A percentile compares a stretch with the other conserved stretches of the same genome.
These are phyloP conservation scores for Stevia rebaudiana DNA, from an alignment of 140 eudicot species.

Conservation along the genomic window DNA sequence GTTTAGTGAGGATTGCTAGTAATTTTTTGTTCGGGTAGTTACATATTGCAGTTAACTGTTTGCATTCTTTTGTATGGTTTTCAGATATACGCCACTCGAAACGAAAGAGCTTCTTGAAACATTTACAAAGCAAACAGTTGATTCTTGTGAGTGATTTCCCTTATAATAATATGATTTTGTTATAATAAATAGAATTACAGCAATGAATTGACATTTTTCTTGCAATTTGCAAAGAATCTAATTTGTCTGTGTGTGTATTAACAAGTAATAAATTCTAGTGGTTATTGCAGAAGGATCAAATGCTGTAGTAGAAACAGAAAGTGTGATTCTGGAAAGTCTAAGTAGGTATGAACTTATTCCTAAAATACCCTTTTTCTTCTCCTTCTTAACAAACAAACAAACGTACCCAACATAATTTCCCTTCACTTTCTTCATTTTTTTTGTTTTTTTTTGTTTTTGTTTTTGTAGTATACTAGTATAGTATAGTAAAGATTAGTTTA, in stretches of 20 bases:
- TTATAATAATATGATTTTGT: neutral
- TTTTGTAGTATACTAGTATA: too few species aligned
- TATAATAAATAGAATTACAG: neutral
- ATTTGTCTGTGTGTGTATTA: conserved; percentile 28
- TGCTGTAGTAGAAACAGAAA: conserved; percentile 66
- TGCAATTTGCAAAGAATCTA: neutral
- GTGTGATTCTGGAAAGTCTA: conserved; percentile 65
- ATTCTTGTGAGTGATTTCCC: conserved; percentile 63
- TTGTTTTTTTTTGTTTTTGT: too few species aligned
- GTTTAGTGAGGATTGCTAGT: neutral
- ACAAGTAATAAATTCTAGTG: conserved; percentile 46
- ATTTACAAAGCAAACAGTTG: conserved; percentile 60
- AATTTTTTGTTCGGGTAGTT: neutral
- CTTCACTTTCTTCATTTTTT: too few species aligned
- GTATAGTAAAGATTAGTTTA: too few species aligned
- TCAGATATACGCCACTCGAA: conserved; percentile 77
- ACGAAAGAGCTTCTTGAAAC: conserved; percentile 80
- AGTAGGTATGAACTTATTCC: conserved; percentile 57
- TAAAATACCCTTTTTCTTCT: neutral
- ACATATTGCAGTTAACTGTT: neutral
- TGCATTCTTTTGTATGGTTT: conserved; percentile 15
- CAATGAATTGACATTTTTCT: neutral
- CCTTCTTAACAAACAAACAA: neutral
- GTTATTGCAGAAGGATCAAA: conserved; percentile 62
- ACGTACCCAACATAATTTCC: too few species aligned